Evolutionary conservation across 2,329 filamentous ascomycete genomes (phyloP).

Genomic region (Calycina herbarum): DNA sequence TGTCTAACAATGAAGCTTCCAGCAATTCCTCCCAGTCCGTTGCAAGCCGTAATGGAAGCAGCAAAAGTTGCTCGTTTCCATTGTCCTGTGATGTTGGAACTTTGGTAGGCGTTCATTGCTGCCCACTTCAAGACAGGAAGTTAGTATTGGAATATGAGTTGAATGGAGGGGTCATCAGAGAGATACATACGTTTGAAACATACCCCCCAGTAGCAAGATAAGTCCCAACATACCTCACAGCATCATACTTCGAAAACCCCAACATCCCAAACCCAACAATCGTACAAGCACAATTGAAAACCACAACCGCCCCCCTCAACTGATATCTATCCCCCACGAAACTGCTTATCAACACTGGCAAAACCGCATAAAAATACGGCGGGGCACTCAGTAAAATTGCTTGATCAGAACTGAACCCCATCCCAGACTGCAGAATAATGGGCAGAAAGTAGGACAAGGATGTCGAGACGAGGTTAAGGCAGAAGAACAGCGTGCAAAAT

Average conservation of each 20-base stretch:
- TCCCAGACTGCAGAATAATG: slow-evolving; percentile 63
- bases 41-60: slow-evolving; percentile 74
- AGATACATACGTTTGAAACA: slow-evolving; percentile 59
- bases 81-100: slow-evolving; percentile 84
- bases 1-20: slow-evolving; percentile 67
- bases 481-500: slow-evolving; percentile 63
- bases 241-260: slow-evolving; percentile 32
- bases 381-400: slow-evolving; percentile 57
- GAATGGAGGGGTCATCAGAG: not conserved
- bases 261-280: slow-evolving; percentile 36
- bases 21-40: slow-evolving; percentile 77
- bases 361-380: slow-evolving; percentile 50
- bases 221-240: slow-evolving; percentile 36
- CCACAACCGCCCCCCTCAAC: slow-evolving; percentile 35
- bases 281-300: slow-evolving; percentile 35
- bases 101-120: slow-evolving; percentile 74
- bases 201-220: slow-evolving; percentile 64
- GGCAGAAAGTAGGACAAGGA: slow-evolving; percentile 79
- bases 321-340: slow-evolving; percentile 61
- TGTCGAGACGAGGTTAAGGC: slow-evolving; percentile 71
- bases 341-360: slow-evolving; percentile 48
- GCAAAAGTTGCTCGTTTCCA: slow-evolving; percentile 85
- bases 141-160: not conserved
- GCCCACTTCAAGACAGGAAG: slow-evolving; percentile 50
- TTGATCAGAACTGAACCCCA: slow-evolving; percentile 52